Conservation (phyloP, 257 asterid genomes). For the Penstemon davidsonii region DNA sequence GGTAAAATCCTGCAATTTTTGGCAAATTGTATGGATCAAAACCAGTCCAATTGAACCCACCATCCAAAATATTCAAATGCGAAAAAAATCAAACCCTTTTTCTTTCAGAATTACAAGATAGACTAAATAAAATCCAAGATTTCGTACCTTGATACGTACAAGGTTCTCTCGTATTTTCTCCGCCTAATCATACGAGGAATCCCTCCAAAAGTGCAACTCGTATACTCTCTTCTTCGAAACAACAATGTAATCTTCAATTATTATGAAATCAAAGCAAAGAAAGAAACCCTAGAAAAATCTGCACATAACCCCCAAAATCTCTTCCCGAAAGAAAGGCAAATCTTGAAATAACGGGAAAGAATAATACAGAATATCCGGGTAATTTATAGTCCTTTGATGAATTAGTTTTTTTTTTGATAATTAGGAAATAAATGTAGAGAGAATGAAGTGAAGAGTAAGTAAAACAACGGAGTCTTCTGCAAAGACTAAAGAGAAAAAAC, state of each 20-base stretch:
- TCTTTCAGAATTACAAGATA: slow-evolving; percentile 1
- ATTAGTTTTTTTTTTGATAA: no score
- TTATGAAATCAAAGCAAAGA: neutral
- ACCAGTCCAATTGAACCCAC: slow-evolving; percentile 3
- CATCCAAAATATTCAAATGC: neutral
- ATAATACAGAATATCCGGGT: neutral
- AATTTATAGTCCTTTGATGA: slow-evolving; percentile 11
- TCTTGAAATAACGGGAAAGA: neutral
- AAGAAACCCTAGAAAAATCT: slow-evolving; percentile 25
- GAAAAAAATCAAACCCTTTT: neutral
- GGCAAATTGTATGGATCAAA: slow-evolving; percentile 14
- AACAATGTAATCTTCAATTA: slow-evolving; percentile 23
- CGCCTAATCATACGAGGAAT: slow-evolving; percentile 35
- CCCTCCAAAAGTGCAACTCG: slow-evolving; percentile 13
- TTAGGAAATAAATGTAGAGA: neutral
- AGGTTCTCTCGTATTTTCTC: slow-evolving; percentile 32
- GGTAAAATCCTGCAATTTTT: slow-evolving; percentile 36
- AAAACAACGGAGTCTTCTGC: neutral
- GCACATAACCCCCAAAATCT: slow-evolving; percentile 22
- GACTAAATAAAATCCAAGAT: neutral
- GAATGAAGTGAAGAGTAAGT: slow-evolving; percentile 3
- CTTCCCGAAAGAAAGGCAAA: neutral
- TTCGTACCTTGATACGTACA: slow-evolving; percentile 32
- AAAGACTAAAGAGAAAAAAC: neutral
- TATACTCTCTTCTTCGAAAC: slow-evolving; percentile 17